Evolutionary conservation across 2,329 filamentous ascomycete species (phyloP), one percentile per base, ranked within the genome.

Genomic region (Tolypocladium cylindrosporum): DNA sequence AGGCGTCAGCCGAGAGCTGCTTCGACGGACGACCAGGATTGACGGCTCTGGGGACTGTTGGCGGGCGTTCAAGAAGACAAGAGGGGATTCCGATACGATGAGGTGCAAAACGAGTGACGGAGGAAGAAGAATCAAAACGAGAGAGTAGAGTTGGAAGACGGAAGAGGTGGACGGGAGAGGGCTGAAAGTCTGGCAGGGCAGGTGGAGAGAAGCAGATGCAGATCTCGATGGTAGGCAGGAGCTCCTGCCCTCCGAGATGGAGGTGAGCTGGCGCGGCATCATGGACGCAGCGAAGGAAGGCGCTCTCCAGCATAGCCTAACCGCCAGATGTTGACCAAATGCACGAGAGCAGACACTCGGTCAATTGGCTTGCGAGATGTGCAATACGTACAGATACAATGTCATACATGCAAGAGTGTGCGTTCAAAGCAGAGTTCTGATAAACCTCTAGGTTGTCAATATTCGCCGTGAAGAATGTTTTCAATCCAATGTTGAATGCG

Each of bases 61-160:
- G 57, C 31, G 48, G 54, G 52, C 42, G 24, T 40, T 59, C 63
- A 43, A 55, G 59, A 57, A 61, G 58, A 62, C 58, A 54, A 54
- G 50, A 59, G 52, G 58, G 54, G 56, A 55, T 60, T 54, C 24
- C 52, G 43, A 54, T 52, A 45, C 27, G 52, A 40, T 54, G 53
- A 36, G 24, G 48, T 54, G 53, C 55, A 57, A 57, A 59, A 57
- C 34, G 58, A 48, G 58, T 55, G 58, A 53, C 16, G 36, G 21
- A 43, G 27, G 52, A 56, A 54, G 52, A 56, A 42, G 24, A 55
- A 34, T 21, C 27, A 34, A 40, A 56, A 57, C 21, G 41, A 55
- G 31, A 45, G 55, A 42, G 10, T 16, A 53, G 27, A 36, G 45
- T 19, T 9, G 40, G 27, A 11, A 11, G 37, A 19, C 1, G 40